Percentiles rank a stretch among this genome's conserved stretches.
Conservation (phyloP, 441 rosid species). For the Rhodomyrtus psidioides region DNA sequence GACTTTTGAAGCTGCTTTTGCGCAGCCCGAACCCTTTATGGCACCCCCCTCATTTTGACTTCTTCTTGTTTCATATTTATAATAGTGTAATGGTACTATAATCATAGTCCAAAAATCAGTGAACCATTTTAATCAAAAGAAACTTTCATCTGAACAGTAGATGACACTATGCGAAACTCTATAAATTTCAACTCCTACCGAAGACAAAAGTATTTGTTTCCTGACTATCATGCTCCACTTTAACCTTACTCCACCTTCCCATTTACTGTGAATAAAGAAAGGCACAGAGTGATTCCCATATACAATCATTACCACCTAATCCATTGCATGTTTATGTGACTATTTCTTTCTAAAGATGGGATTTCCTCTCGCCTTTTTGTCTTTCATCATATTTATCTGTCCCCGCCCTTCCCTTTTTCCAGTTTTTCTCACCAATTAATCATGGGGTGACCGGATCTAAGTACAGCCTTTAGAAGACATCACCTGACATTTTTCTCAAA, state of each 20-base stretch:
- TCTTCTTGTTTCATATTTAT: no score
- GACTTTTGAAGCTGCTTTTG: no score
- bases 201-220: background rate
- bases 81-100: no score
- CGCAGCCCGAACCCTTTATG: no score
- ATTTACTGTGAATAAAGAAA: background rate
- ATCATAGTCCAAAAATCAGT: background rate
- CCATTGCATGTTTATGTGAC: background rate
- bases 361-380: background rate
- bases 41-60: no score
- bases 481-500: background rate
- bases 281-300: background rate
- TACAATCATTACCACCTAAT: background rate
- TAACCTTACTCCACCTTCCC: background rate
- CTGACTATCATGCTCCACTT: background rate
- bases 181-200: background rate
- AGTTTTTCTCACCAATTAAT: background rate
- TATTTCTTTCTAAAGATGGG: background rate
- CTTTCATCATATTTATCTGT: background rate
- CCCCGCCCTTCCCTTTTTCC: background rate
- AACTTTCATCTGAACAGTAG: background rate
- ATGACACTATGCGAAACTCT: background rate
- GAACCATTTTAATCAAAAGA: background rate
- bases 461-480: background rate
- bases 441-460: background rate